phyloP scores from a whole-genome alignment of 495 filamentous ascomycete species.

The Penicillium silybi region DNA sequence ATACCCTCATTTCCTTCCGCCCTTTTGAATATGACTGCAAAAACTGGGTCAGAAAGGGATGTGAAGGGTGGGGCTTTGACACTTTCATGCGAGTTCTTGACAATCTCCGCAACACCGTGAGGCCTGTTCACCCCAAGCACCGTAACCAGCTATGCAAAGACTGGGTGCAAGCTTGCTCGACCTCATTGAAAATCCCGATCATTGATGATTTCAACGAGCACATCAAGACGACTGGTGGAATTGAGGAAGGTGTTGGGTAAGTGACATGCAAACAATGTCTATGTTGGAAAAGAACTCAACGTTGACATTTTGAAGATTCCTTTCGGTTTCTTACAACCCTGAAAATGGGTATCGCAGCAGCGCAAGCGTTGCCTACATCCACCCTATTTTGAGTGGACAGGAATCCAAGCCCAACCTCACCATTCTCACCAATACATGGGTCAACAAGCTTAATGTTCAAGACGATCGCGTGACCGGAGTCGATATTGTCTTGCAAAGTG shows the following conservation, averaged over 20 bases:
- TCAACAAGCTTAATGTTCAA: no score
- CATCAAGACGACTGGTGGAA: background rate
- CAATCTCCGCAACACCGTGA: background rate
- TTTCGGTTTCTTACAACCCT: background rate
- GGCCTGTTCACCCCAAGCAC: background rate
- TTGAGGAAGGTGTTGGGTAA: background rate
- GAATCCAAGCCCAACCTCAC: no score
- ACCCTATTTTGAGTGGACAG: no score
- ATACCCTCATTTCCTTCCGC: background rate
- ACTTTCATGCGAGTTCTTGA: background rate
- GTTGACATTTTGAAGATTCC: background rate
- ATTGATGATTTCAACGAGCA: background rate
- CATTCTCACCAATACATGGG: no score
- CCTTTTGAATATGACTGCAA: background rate
- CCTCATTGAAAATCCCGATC: background rate
- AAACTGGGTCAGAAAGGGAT: background rate
- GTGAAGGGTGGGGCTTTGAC: background rate
- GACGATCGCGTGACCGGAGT: no score
- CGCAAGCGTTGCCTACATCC: no score
- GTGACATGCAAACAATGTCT: background rate
- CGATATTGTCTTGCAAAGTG: no score
- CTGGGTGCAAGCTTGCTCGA: background rate
- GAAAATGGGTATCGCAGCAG: background rate
- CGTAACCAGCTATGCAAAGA: background rate
- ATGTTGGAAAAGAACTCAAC: background rate